Base-by-base conservation (phyloP, 208 protist species). In the Crithidia fasciculata region DNA sequence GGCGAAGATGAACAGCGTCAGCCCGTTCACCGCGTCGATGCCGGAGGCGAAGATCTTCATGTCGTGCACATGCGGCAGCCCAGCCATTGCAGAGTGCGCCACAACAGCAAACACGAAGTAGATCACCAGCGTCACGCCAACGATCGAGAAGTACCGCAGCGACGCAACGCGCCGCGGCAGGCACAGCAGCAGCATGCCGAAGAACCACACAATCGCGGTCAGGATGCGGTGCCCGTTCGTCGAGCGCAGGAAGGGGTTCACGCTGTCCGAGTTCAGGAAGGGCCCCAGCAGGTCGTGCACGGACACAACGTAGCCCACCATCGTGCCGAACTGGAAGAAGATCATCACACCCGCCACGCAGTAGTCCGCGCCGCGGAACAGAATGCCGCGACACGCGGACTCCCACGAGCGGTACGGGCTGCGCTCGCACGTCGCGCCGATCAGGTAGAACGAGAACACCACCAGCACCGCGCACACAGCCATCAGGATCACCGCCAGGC, bases 51-150 rank as follows among this genome's bases (percentile, higher is more conserved):
- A 77, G 36, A 79, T 43, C 45, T 80, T 72, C 61, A 91, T 69
- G 12, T 82, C 77, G 45, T 84, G 64, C 28, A 78, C 58, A 49
- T 82, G 72, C 47, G 77, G 69, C 39, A 87, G 50, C 2, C 75
- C 75, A 13, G 80, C 47, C 55, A 57, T 58, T 18, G 61, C 57
- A 15, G 86, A 82, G 78, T 88, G 79, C 28, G 71, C 74, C 15
- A 95, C 74, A 4, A 91, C 76, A 16, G 76, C 82, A 71, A 92
- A 57, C 39, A 92, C 84, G 57, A 95, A 91, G 62, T 74, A 87
- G 18, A 85, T 52, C 49, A 92, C 83, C 60, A 83, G 85, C 16
- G 81, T 55, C 13, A 92, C 84, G 19, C 84, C 91, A 18, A 95
- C 58, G 60, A 86, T 74, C n/a, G 85, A 90, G 72, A 85, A 80